phyloP scores from a whole-genome alignment of 768 basidiomycete species.

The Pluteus cervinus region DNA sequence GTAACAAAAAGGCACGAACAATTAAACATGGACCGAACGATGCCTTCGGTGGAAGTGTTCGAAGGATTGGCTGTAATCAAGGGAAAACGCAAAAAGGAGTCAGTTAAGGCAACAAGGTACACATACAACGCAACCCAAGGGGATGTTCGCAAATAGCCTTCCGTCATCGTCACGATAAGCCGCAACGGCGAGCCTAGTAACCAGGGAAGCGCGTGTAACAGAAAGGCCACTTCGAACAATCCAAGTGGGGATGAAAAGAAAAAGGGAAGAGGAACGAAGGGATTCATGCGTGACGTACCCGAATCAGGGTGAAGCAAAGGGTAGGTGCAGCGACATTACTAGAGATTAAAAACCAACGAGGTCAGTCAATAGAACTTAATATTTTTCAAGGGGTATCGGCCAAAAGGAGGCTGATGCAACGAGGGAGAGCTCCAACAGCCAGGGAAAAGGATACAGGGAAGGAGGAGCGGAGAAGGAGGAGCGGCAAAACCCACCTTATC shows the following conservation, averaged over 20 bases:
- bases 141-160: too few relatives aligned
- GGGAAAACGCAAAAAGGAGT: conserved; percentile 1
- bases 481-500: conserved; percentile 65
- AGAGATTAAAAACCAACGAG: conserved; percentile 6
- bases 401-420: not conserved
- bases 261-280: not conserved
- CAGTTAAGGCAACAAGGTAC: not conserved
- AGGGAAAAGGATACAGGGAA: not conserved
- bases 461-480: not conserved
- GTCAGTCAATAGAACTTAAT: not conserved
- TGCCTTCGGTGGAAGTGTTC: conserved; percentile 83
- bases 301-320: conserved; percentile 92
- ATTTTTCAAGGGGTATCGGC: not conserved
- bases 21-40: conserved; percentile 88
- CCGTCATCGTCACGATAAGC: too few relatives aligned
- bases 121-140: not conserved
- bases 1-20: conserved; percentile 31
- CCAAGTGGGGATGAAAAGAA: not conserved
- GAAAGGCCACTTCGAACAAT: too few relatives aligned
- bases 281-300: conserved; percentile 46
- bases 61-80: conserved; percentile 73
- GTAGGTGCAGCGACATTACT: conserved; percentile 98
- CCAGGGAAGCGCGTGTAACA: too few relatives aligned
- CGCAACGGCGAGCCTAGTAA: too few relatives aligned
- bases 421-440: not conserved